These are phyloP conservation scores for Neonothopanus nambi DNA, from an alignment of 1,284 basidiomycete genomes.

Conservation along the genomic window DNA sequence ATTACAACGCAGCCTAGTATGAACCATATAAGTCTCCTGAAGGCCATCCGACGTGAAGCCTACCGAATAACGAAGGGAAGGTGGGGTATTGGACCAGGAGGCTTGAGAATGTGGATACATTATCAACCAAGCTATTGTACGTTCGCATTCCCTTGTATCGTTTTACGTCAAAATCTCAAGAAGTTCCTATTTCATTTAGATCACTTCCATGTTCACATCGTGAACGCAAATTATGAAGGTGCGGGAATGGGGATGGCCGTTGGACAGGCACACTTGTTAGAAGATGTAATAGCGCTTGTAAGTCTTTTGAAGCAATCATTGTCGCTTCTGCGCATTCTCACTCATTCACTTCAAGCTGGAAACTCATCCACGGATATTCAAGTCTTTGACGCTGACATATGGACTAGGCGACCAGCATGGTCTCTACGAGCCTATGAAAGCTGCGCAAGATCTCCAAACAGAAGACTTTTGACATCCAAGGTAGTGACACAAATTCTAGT, in stretches of 20 bases:
- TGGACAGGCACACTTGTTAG: slow-evolving; percentile 91
- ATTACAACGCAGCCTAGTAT: neutral
- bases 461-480: too few relatives aligned
- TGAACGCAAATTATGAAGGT: slow-evolving; percentile 69
- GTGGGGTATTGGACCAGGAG: slow-evolving; percentile 61
- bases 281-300: slow-evolving; percentile 86
- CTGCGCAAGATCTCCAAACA: slow-evolving; percentile 24
- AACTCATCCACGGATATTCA: slow-evolving; percentile 42
- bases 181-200: slow-evolving; percentile 57
- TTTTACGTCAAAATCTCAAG: neutral
- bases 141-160: slow-evolving; percentile 29
- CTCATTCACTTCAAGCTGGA: slow-evolving; percentile 7
- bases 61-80: slow-evolving; percentile 52
- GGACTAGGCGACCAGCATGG: slow-evolving; percentile 80
- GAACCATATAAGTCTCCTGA: slow-evolving; percentile 69
- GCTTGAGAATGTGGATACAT: slow-evolving; percentile 84
- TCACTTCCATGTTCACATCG: slow-evolving; percentile 95
- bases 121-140: slow-evolving; percentile 96
- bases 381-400: slow-evolving; percentile 80
- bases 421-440: slow-evolving; percentile 51
- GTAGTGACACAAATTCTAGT: too few relatives aligned
- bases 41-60: slow-evolving; percentile 62
- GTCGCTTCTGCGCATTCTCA: neutral
- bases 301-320: too few relatives aligned
- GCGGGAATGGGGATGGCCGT: slow-evolving; percentile 73